Conservation (phyloP, 768 basidiomycete species). For the Kockovaella imperatae region DNA sequence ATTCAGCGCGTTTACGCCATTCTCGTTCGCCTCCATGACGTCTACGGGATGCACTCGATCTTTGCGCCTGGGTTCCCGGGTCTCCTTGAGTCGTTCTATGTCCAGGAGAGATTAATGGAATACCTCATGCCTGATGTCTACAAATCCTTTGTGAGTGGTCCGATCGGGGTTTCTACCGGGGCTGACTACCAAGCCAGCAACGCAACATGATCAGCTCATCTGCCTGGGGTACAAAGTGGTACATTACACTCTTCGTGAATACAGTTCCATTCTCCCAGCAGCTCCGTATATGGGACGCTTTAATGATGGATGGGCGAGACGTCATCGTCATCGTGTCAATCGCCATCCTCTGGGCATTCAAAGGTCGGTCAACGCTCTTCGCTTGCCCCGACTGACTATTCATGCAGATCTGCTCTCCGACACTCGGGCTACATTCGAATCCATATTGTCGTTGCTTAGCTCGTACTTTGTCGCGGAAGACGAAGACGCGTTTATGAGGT, state of each 20-base stretch:
- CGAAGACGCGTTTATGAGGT: conserved; percentile 70
- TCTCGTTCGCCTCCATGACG: conserved; percentile 79
- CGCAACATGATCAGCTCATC: conserved; percentile 86
- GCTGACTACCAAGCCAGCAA: conserved; percentile 45
- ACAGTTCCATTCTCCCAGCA: conserved; percentile 93
- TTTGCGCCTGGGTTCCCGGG: conserved; percentile 95
- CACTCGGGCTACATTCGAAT: conserved; percentile 73
- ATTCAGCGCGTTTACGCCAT: conserved; percentile 63
- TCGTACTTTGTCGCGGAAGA: conserved; percentile 92
- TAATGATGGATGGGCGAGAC: conserved; percentile 83
- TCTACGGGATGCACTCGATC: conserved; percentile 75
- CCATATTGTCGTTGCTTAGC: conserved; percentile 77
- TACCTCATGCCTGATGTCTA: conserved; percentile 84
- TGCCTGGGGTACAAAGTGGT: conserved; percentile 97
- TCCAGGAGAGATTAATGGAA: conserved; percentile 84
- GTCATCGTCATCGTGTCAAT: conserved; percentile 75
- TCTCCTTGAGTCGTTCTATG: conserved; percentile 86
- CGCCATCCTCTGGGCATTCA: conserved; percentile 83
- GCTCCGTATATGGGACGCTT: conserved; percentile 87
- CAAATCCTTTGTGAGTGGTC: conserved; percentile 62
- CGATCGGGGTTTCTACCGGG: not conserved
- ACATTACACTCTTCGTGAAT: conserved; percentile 94
- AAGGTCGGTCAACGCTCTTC: conserved; percentile 52
- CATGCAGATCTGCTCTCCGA: conserved; percentile 74
- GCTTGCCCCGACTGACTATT: not conserved